A percentile compares a stretch with the other conserved stretches of the same genome.
These are phyloP conservation scores for Mycena galericulata DNA, from an alignment of 768 basidiomycete species.

Conservation along the genomic window DNA sequence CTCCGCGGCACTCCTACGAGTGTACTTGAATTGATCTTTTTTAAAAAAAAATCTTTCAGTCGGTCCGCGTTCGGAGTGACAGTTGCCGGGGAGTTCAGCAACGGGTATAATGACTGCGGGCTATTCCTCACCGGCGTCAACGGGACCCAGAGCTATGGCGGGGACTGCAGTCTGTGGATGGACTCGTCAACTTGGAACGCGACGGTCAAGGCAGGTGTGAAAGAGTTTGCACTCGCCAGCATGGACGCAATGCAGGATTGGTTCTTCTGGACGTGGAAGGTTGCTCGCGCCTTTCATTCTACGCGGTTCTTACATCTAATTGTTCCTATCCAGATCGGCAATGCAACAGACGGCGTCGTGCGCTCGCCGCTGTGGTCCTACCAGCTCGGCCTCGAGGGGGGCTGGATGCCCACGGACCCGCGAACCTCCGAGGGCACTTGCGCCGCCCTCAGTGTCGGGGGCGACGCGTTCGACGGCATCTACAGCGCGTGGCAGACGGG, in stretches of 20 bases:
- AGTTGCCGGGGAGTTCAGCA: constrained; percentile 75
- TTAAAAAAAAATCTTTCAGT: constrained; percentile 35
- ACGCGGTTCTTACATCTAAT: too few species aligned
- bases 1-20: neutral
- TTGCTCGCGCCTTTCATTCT: constrained; percentile 50
- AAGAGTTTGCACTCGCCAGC: constrained; percentile 59
- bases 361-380: too few species aligned
- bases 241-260: constrained; percentile 77
- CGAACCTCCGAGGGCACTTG: too few species aligned
- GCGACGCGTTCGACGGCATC: too few species aligned
- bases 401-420: too few species aligned
- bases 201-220: constrained; percentile 59
- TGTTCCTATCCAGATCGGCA: constrained; percentile 19
- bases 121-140: constrained; percentile 56
- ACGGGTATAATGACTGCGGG: constrained; percentile 69
- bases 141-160: constrained; percentile 43
- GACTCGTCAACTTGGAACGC: constrained; percentile 65
- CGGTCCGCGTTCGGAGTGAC: constrained; percentile 65
- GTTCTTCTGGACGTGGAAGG: constrained; percentile 88
- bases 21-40: too few species aligned
- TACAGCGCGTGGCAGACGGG: too few species aligned
- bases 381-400: too few species aligned
- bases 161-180: constrained; percentile 51
- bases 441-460: too few species aligned
- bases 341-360: too few species aligned